A percentile compares a stretch with the other conserved stretches of the same genome.
These are phyloP conservation scores for Alternaria consortialis DNA, from an alignment of 2,329 filamentous ascomycete species.

Conservation along the genomic window DNA sequence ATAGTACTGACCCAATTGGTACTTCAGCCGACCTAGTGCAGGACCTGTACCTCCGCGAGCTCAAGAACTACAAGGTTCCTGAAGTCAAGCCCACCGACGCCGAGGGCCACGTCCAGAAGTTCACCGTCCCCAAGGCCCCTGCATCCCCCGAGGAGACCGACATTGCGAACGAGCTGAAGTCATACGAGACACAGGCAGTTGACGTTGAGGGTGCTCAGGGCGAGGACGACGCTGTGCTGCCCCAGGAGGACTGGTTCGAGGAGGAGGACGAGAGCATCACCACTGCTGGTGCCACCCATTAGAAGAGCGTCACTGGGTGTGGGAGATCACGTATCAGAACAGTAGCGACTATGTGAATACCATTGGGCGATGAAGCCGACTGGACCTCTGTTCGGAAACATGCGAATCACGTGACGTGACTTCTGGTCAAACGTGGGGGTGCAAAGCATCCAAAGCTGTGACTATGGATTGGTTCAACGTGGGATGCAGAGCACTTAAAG, in stretches of 20 bases:
- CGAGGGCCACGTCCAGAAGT: constrained; percentile 90
- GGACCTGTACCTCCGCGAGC: constrained; percentile 95
- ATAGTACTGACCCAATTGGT: constrained; percentile 46
- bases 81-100: constrained; percentile 85
- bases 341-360: constrained; percentile 48
- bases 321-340: constrained; percentile 45
- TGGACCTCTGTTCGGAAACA: neutral
- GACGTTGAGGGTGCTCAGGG: constrained; percentile 87
- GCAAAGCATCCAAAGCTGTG: neutral
- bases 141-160: constrained; percentile 92
- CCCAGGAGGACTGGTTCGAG: constrained; percentile 82
- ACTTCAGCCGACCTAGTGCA: constrained; percentile 90
- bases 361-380: constrained; percentile 37
- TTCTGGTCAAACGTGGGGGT: neutral
- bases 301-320: constrained; percentile 24
- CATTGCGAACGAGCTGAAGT: constrained; percentile 88
- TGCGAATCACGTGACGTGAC: constrained; percentile 33
- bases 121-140: constrained; percentile 80
- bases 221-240: constrained; percentile 66
- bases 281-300: constrained; percentile 49
- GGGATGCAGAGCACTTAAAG: neutral
- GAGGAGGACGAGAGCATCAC: constrained; percentile 68
- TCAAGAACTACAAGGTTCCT: constrained; percentile 92
- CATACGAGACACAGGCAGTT: constrained; percentile 92
- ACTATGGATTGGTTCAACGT: neutral